Percentiles rank a stretch among this genome's conserved stretches.
These are phyloP conservation scores for Umbellularia californica DNA, from an alignment of 164 flowering plant genomes.

Conservation along the genomic window DNA sequence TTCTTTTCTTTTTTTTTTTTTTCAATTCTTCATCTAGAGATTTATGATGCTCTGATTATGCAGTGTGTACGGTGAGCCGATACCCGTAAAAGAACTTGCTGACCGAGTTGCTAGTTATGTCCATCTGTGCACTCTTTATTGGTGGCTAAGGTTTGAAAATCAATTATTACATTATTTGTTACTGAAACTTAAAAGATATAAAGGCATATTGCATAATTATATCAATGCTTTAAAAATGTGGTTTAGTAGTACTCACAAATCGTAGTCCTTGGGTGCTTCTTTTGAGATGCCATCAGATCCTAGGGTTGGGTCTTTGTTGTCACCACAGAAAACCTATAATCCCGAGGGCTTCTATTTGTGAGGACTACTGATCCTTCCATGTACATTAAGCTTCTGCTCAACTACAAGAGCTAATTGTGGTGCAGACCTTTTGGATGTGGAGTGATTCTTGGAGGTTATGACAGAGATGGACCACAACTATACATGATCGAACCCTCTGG, in stretches of 20 bases:
- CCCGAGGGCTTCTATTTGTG: no score
- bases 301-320: background rate
- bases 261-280: background rate
- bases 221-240: background rate
- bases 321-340: background rate
- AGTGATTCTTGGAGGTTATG: conserved; percentile 95
- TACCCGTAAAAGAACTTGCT: conserved; percentile 95
- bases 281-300: background rate
- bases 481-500: conserved; percentile 97
- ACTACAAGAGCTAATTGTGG: conserved; percentile 7
- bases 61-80: conserved; percentile 82
- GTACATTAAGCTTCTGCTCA: background rate
- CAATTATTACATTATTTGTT: background rate
- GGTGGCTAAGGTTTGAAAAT: conserved; percentile 87
- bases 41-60: conserved; percentile 11
- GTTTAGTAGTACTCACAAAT: background rate
- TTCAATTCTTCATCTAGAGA: background rate
- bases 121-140: conserved; percentile 89
- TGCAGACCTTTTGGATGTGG: conserved; percentile 97
- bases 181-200: background rate
- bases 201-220: background rate
- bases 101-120: conserved; percentile 97
- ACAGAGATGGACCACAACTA: conserved; percentile 91
- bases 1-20: no score
- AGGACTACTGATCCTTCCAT: no score